These are phyloP conservation scores for Trypanosoma theileri DNA, from an alignment of 208 protist species.

Conservation along the genomic window DNA sequence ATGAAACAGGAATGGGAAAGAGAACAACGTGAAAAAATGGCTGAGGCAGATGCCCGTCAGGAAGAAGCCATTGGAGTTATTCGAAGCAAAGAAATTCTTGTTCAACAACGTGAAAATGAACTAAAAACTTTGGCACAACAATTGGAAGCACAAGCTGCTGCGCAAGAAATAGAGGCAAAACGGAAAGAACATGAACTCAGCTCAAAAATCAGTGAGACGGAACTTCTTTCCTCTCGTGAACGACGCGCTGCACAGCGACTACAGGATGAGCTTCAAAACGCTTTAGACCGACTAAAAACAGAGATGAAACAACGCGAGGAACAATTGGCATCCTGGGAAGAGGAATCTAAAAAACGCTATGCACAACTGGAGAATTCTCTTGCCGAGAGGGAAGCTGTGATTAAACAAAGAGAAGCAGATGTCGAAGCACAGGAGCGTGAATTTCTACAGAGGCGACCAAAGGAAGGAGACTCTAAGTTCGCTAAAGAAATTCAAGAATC, in stretches of 20 bases:
- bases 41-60: constrained; percentile 15
- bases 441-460: not conserved
- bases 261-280: constrained; percentile 44
- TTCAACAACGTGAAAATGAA: constrained; percentile 31
- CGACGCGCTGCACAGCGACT: constrained; percentile 36
- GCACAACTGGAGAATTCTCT: constrained; percentile 37
- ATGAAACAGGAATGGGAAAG: constrained; percentile 31
- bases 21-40: constrained; percentile 16
- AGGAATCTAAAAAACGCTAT: constrained; percentile 30
- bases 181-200: constrained; percentile 20
- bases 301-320: constrained; percentile 36
- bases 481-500: not conserved
- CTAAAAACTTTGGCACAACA: constrained; percentile 12
- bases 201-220: constrained; percentile 37
- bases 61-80: constrained; percentile 7
- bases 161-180: constrained; percentile 3
- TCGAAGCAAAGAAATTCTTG: constrained; percentile 12
- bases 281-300: constrained; percentile 28
- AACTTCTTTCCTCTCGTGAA: constrained; percentile 38
- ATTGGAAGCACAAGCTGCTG: constrained; percentile 3
- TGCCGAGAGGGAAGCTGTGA: constrained; percentile 30
- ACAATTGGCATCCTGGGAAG: constrained; percentile 31
- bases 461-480: not conserved
- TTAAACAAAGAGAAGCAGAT: constrained; percentile 31
- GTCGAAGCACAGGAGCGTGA: constrained; percentile 31